Evolutionary conservation across 345 rosid species (phyloP).

Genomic region (thale cress (Arabidopsis thaliana)): DNA sequence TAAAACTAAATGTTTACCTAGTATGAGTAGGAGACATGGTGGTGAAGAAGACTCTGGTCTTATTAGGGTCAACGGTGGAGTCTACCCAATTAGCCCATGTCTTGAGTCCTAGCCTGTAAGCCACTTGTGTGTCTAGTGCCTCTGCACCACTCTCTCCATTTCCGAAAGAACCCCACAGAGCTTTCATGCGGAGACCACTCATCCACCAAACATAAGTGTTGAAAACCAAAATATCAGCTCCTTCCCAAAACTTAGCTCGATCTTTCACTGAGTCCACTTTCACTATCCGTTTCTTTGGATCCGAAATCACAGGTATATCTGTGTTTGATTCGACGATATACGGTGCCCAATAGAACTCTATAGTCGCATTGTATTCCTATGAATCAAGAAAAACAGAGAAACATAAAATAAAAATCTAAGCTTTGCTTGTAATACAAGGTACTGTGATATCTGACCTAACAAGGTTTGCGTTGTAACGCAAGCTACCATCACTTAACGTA

Average conservation of each 20-base stretch:
- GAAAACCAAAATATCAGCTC: constrained; percentile 79
- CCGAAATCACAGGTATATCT: constrained; percentile 63
- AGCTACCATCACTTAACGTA: constrained; percentile 19
- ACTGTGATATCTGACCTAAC: constrained; percentile 29
- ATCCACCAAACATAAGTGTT: constrained; percentile 99
- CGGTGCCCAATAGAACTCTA: constrained; percentile 97
- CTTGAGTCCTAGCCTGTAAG: constrained; percentile 69
- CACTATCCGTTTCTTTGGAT: constrained; percentile 70
- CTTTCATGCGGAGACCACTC: constrained; percentile 67
- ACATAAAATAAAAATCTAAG: not conserved
- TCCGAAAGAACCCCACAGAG: constrained; percentile 92
- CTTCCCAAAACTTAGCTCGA: constrained; percentile 71
- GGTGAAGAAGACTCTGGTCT: constrained; percentile 79
- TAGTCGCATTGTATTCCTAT: constrained; percentile 77
- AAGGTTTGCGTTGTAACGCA: not conserved
- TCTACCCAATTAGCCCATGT: constrained; percentile 98
- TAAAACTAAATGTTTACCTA: constrained; percentile 47
- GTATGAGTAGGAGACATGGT: constrained; percentile 91
- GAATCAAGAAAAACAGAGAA: not conserved
- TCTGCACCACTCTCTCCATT: constrained; percentile 78
- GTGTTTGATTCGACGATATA: constrained; percentile 86
- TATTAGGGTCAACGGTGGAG: constrained; percentile 72
- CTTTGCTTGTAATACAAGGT: constrained; percentile 60
- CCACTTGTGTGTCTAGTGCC: constrained; percentile 64
- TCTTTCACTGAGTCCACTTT: constrained; percentile 83